phyloP scores from a whole-genome alignment of 208 protist species.

The Novymonas esmeraldas region DNA sequence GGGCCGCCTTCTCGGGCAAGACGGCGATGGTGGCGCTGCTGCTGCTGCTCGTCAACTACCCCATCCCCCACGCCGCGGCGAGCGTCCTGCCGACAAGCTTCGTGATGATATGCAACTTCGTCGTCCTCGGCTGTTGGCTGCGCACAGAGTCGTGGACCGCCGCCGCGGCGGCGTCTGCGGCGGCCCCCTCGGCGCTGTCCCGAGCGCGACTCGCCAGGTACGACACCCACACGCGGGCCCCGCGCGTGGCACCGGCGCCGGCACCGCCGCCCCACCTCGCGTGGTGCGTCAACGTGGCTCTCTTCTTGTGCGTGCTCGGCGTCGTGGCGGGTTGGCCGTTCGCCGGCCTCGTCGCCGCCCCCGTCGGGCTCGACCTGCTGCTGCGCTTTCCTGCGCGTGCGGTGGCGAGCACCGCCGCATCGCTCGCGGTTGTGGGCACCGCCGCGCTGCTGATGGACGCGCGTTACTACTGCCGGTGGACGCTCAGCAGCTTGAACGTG shows the following conservation, averaged over 20 bases:
- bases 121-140: conserved; percentile 67
- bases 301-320: conserved; percentile 53
- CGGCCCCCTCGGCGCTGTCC: not conserved
- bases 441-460: conserved; percentile 39
- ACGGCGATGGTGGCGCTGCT: conserved; percentile 46
- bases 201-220: not conserved
- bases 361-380: conserved; percentile 82
- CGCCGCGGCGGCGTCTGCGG: not conserved
- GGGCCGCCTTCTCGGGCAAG: conserved; percentile 44
- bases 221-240: not conserved
- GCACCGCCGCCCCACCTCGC: conserved; percentile 2
- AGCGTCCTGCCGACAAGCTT: conserved; percentile 87
- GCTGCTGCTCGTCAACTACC: conserved; percentile 65
- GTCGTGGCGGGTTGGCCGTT: conserved; percentile 93
- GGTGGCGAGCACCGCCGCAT: conserved; percentile 22
- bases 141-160: conserved; percentile 27
- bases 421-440: conserved; percentile 24
- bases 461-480: conserved; percentile 54
- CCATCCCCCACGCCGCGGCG: conserved; percentile 72
- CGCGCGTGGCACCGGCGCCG: not conserved
- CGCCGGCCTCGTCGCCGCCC: conserved; percentile 68
- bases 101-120: conserved; percentile 84
- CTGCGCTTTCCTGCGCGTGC: conserved; percentile 41
- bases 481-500: conserved; percentile 57
- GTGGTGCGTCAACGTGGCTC: conserved; percentile 24